Base-by-base conservation (phyloP, 108 stramenopile species). In the Nitzschia putrida region DNA sequence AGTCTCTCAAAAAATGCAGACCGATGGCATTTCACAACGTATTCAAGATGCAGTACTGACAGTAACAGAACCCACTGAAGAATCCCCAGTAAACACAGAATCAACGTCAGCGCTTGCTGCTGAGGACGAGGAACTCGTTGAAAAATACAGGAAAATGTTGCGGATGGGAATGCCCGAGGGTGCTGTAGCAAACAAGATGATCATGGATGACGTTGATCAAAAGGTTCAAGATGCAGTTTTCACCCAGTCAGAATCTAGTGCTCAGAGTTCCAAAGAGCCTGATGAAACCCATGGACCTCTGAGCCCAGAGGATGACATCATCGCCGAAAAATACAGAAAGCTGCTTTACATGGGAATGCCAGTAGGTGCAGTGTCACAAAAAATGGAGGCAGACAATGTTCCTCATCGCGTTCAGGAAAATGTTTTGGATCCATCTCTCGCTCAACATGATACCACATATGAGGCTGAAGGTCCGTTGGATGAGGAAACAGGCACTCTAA, bases 301-400 rank as follows among this genome's bases (percentile, higher is more conserved):
- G 13, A 20, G 61, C 18, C 13, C 45, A 37, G 56, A 66, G 20
- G 80, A 81, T 40, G 66, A 76, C 40, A 47, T 58, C 11, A 56
- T 47, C n/a, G 71, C 70, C 25, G 37, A 11, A 8, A 53, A 51
- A 41, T 76, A 66, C 52, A 49, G 69, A 16, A 77, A 73, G 25
- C 77, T 73, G 76, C 41, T 76, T 7, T 61, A 54, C 56, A 81
- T 81, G 74, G 75, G 80, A 18, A 65, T 81, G 53, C 66, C 80
- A 0, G 54, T 22, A 16, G 74, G 66, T n/a, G 80, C 80, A 14
- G 63, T 79, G 26, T 38, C 37, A 9, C 49, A 53, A 52, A 60
- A 71, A 40, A 71, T 71, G 71, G 71, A 12, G 10, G 21, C 38
- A 0, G 60, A 61, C 42, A 34, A 43, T 18, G 42, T 61, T 3